Evolutionary conservation across 192 early-diverging fungal species (phyloP), one percentile per base, ranked within the genome.

Genomic region (Dissophora ornata): DNA sequence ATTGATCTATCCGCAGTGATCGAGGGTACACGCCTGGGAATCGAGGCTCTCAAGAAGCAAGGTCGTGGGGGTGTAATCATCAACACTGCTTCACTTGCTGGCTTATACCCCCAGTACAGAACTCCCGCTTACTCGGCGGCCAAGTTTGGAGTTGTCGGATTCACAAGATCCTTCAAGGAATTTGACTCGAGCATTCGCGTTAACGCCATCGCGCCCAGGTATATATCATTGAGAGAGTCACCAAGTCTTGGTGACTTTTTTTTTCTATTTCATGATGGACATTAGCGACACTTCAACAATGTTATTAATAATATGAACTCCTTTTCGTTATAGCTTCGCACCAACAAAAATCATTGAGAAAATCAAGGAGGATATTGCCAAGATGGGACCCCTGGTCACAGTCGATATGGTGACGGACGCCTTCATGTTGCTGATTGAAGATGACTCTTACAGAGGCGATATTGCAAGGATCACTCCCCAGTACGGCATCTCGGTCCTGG

Each of bases 1-100:
- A 88, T 93, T 61, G 90, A 95, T 80, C 71, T 94, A 26, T 86
- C 82, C 9, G 91, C 90, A 22, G 91, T 94, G 5, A 82, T 96
- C 36, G 80, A 89, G 34, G 92, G 92, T 28, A 93, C 94, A 0
- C 87, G 89, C 5, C 61, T 92, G 29, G 94, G 88, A 0, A 75
- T 94, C 19, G 64, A 82, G n/a, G 79, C 88, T 51, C 81, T 93
- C 60, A 48, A 69, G 7, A 73, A 83, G 25, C 79, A 73, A 28
- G 58, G 71, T n/a, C 51, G 41, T n/a, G 84, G 82, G 9, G 92
- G 90, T 9, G 88, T 92, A 9, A 82, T 95, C 44, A 79, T 95
- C 41, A 95, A 93, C 62, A 90, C 89, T 0, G 89, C 93, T 1
- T 92, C 90, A 8, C 83, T 91, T 54, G 91, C 91, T 38, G 93